Conservation (phyloP, 2,329 filamentous ascomycete genomes). For the Aspergillus fumigatus region DNA sequence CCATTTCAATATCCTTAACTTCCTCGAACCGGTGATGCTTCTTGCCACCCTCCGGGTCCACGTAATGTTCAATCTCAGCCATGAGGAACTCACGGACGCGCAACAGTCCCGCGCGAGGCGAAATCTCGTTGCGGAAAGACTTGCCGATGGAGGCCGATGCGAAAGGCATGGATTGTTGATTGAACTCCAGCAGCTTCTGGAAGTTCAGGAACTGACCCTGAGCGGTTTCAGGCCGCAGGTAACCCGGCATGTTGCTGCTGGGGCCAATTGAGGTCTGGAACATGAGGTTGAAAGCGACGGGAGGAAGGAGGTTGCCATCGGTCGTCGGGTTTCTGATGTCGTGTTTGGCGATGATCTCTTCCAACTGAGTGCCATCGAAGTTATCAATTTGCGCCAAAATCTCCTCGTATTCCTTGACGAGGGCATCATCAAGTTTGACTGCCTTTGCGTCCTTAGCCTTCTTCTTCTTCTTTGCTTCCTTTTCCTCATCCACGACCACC, state of each 20-base stretch:
- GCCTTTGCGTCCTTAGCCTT: conserved; percentile 69
- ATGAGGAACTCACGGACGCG: conserved; percentile 96
- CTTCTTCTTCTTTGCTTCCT: conserved; percentile 90
- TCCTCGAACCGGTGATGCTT: conserved; percentile 86
- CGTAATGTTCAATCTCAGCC: conserved; percentile 98
- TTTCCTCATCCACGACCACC: conserved; percentile 61
- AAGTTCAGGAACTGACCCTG: conserved; percentile 99
- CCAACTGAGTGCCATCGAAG: conserved; percentile 81
- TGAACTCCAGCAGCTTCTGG: conserved; percentile 91
- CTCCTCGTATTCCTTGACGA: conserved; percentile 87
- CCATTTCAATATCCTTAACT: conserved; percentile 76
- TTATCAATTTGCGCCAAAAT: conserved; percentile 93
- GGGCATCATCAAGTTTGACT: conserved; percentile 79
- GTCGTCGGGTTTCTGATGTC: conserved; percentile 85
- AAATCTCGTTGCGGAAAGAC: conserved; percentile 98
- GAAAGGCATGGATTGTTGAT: conserved; percentile 92
- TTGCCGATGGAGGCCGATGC: conserved; percentile 96
- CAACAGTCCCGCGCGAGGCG: conserved; percentile 81
- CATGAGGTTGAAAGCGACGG: conserved; percentile 97
- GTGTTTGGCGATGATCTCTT: conserved; percentile 82
- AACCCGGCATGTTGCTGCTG: conserved; percentile 79
- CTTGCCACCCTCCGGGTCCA: conserved; percentile 91
- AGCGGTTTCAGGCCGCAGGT: conserved; percentile 88
- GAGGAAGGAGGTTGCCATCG: conserved; percentile 69
- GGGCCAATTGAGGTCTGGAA: conserved; percentile 94